Percentiles rank a stretch among this genome's conserved stretches.
Evolutionary conservation across 768 basidiomycete species (phyloP).

Genomic region (Piloderma croceum): DNA sequence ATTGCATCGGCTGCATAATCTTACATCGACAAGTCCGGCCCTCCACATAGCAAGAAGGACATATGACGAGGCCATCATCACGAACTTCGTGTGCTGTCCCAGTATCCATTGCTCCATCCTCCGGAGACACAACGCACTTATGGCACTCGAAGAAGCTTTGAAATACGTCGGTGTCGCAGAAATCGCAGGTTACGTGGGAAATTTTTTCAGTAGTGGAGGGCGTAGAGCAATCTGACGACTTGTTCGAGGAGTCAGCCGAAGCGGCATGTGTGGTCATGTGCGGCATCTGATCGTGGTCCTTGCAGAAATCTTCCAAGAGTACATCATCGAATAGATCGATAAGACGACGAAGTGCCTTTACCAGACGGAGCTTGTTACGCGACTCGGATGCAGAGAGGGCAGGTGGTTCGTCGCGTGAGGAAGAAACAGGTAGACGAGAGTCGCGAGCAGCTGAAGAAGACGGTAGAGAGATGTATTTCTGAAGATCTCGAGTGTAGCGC

Average conservation of each 20-base stretch:
- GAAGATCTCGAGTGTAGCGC: slow-evolving; percentile 21
- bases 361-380: too few species aligned
- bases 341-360: slow-evolving; percentile 17
- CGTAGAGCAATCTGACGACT: slow-evolving; percentile 16
- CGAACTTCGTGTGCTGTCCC: slow-evolving; percentile 7
- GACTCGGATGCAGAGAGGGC: too few species aligned
- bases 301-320: slow-evolving; percentile 41
- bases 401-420: too few species aligned
- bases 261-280: slow-evolving; percentile 13
- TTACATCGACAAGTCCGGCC: slow-evolving; percentile 67
- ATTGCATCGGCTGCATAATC: slow-evolving; percentile 57
- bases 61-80: slow-evolving; percentile 50
- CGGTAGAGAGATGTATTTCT: slow-evolving; percentile 7
- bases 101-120: slow-evolving; percentile 1
- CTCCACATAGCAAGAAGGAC: slow-evolving; percentile 70
- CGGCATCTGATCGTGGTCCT: slow-evolving; percentile 19
- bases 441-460: slow-evolving; percentile 6
- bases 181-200: slow-evolving; percentile 63
- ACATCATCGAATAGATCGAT: slow-evolving; percentile 47
- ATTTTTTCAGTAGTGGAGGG: too few species aligned
- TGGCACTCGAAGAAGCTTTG: slow-evolving; percentile 75
- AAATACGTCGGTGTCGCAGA: slow-evolving; percentile 78
- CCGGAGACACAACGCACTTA: slow-evolving; percentile 30
- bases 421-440: slow-evolving; percentile 12
- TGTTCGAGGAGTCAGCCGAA: slow-evolving; percentile 14